phyloP scores from a whole-genome alignment of 768 basidiomycete genomes.

The Sutorius australiensis region DNA sequence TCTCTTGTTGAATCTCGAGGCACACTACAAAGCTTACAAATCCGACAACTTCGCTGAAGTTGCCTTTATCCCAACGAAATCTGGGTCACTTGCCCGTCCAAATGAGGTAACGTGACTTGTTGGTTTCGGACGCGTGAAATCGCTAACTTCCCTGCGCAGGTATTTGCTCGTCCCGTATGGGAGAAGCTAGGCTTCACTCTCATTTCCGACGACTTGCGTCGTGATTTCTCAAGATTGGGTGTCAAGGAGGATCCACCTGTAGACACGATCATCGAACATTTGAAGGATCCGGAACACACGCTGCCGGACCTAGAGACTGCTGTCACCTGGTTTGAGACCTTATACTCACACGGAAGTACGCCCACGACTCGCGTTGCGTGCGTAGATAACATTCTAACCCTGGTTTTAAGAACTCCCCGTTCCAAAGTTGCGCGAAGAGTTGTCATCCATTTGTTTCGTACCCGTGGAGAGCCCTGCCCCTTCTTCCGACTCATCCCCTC shows the following conservation, averaged over 20 bases:
- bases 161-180: conserved; percentile 7
- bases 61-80: conserved; percentile 15
- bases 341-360: conserved; percentile 7
- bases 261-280: neutral
- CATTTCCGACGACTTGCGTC: neutral
- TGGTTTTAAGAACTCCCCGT: conserved; percentile 4
- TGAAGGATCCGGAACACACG: neutral
- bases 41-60: conserved; percentile 4
- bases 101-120: conserved; percentile 7
- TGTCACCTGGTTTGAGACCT: conserved; percentile 5
- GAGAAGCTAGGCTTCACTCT: conserved; percentile 9
- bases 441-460: conserved; percentile 11
- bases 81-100: neutral
- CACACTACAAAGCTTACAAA: conserved; percentile 10
- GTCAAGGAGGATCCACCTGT: conserved; percentile 5
- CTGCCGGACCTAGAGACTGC: conserved; percentile 1
- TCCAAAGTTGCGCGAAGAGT: conserved; percentile 1
- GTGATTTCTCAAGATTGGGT: conserved; percentile 11
- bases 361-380: neutral
- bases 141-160: conserved; percentile 2
- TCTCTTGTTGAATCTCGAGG: conserved; percentile 9
- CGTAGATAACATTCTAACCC: neutral
- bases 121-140: neutral
- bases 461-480: neutral
- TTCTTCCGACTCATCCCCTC: neutral